Conservation (phyloP, 371 early-diverging fungal species). For the Syncephalastrum racemosum region DNA sequence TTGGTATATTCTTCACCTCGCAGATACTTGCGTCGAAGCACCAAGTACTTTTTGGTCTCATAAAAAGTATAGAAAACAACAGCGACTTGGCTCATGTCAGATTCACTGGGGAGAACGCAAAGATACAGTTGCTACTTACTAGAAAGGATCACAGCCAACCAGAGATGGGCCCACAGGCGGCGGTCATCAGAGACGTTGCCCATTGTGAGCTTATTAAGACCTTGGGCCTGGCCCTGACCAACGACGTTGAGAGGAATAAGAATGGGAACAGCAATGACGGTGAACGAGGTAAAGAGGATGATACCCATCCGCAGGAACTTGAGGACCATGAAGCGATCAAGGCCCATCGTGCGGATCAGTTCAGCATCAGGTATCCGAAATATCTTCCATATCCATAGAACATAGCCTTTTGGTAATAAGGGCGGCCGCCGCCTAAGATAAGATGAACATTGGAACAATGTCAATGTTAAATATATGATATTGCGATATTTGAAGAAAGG, state of each 20-base stretch:
- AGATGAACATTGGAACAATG: background rate
- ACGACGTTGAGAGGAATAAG: slow-evolving; percentile 68
- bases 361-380: slow-evolving; percentile 57
- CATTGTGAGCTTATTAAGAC: slow-evolving; percentile 59
- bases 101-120: background rate
- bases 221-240: slow-evolving; percentile 35
- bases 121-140: slow-evolving; percentile 44
- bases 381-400: slow-evolving; percentile 63
- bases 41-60: slow-evolving; percentile 66
- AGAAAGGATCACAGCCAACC: slow-evolving; percentile 57
- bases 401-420: slow-evolving; percentile 44
- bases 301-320: slow-evolving; percentile 65
- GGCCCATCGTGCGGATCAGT: slow-evolving; percentile 61
- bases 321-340: slow-evolving; percentile 82
- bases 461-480: background rate
- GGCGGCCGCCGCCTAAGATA: slow-evolving; percentile 58
- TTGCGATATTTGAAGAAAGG: background rate
- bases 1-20: slow-evolving; percentile 57
- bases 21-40: slow-evolving; percentile 66
- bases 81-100: slow-evolving; percentile 17
- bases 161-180: slow-evolving; percentile 72
- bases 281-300: slow-evolving; percentile 53
- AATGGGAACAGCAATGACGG: slow-evolving; percentile 61
- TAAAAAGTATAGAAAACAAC: slow-evolving; percentile 58
- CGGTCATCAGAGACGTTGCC: slow-evolving; percentile 56